phyloP scores from a whole-genome alignment of 2,329 filamentous ascomycete genomes.

The Apiospora marii region DNA sequence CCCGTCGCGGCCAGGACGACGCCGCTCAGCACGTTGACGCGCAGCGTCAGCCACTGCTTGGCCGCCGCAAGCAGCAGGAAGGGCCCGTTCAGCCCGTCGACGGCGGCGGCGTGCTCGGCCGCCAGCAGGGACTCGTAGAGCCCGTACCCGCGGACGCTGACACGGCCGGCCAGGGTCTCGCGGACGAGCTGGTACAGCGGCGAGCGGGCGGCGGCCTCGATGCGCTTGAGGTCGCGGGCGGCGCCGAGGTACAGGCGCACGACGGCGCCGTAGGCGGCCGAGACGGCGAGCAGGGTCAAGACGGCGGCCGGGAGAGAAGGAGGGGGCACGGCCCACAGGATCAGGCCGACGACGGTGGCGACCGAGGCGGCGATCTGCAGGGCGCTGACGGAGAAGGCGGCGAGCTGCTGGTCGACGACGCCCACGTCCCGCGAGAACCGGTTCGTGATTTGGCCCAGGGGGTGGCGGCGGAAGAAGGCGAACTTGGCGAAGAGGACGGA shows the following conservation, averaged over 20 bases:
- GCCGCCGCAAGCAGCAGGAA: neutral
- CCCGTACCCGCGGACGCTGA: neutral
- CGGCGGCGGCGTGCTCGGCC: neutral
- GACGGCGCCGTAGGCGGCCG: slow-evolving; percentile 41
- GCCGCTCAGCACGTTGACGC: neutral
- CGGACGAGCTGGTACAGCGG: slow-evolving; percentile 8
- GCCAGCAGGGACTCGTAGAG: neutral
- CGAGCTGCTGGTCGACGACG: slow-evolving; percentile 5
- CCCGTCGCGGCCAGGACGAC: neutral
- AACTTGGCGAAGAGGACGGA: slow-evolving; percentile 3
- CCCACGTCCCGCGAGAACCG: slow-evolving; percentile 17
- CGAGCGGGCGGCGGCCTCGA: slow-evolving; percentile 21
- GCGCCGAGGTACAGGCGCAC: slow-evolving; percentile 24
- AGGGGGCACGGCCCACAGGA: neutral
- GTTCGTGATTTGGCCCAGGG: slow-evolving; percentile 9
- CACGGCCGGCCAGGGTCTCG: neutral
- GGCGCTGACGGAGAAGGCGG: neutral
- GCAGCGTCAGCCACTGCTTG: slow-evolving; percentile 4
- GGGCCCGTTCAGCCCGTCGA: neutral
- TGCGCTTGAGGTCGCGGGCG: slow-evolving; percentile 18
- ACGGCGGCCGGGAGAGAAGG: neutral
- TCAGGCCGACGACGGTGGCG: neutral
- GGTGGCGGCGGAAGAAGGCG: slow-evolving; percentile 2
- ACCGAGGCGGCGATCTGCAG: neutral
- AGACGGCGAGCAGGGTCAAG: neutral